These are phyloP conservation scores for Cladosporium velox DNA, from an alignment of 2,329 filamentous ascomycete species.

Conservation along the genomic window DNA sequence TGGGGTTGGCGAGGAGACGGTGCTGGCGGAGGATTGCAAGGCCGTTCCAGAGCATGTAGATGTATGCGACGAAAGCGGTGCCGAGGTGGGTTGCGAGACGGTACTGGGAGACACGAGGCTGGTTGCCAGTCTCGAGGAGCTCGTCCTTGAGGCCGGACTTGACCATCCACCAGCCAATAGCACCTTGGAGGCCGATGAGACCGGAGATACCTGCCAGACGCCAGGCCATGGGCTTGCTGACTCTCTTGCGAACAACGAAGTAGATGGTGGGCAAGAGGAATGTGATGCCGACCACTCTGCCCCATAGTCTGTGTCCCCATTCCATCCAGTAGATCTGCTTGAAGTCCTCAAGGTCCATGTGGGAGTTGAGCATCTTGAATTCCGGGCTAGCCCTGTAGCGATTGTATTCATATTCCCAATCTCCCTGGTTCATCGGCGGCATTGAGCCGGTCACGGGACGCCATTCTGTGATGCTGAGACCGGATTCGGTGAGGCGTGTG, in stretches of 20 bases:
- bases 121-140: slow-evolving; percentile 84
- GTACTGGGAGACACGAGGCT: slow-evolving; percentile 94
- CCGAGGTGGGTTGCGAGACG: slow-evolving; percentile 85
- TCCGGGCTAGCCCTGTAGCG: slow-evolving; percentile 93
- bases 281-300: slow-evolving; percentile 83
- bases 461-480: slow-evolving; percentile 98
- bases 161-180: slow-evolving; percentile 99
- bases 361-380: slow-evolving; percentile 85
- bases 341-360: slow-evolving; percentile 92
- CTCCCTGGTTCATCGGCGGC: slow-evolving; percentile 73
- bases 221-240: slow-evolving; percentile 74
- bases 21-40: slow-evolving; percentile 79
- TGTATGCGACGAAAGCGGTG: slow-evolving; percentile 89
- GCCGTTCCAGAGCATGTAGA: slow-evolving; percentile 89
- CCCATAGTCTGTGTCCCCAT: slow-evolving; percentile 95
- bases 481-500: slow-evolving; percentile 92
- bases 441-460: slow-evolving; percentile 89
- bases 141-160: slow-evolving; percentile 95
- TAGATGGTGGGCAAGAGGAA: slow-evolving; percentile 88
- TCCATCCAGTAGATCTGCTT: slow-evolving; percentile 99
- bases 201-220: slow-evolving; percentile 80
- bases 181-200: slow-evolving; percentile 91
- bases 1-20: slow-evolving; percentile 68
- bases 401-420: slow-evolving; percentile 91
- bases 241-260: slow-evolving; percentile 78